Conservation (phyloP, 2,329 filamentous ascomycete genomes). For the Chrysoporthe puriensis region DNA sequence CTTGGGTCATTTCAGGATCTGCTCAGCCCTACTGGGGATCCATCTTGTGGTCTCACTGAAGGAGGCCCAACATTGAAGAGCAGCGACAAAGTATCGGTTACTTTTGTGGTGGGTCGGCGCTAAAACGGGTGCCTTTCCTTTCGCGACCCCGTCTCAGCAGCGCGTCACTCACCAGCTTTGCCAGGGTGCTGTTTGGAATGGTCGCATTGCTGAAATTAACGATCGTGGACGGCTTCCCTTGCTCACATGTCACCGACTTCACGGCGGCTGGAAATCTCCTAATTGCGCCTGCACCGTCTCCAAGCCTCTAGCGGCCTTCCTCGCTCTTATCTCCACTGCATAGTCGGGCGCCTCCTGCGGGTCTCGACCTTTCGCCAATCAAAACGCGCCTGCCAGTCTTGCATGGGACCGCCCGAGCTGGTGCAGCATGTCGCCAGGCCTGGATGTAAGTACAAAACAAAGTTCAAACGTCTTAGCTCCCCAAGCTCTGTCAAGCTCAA, state of each 20-base stretch:
- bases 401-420: constrained; percentile 21
- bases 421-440: constrained; percentile 25
- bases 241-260: not conserved
- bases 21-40: not conserved
- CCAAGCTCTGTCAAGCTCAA: constrained; percentile 18
- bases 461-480: constrained; percentile 14
- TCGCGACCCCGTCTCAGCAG: constrained; percentile 11
- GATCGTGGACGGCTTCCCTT: constrained; percentile 9
- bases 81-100: constrained; percentile 34
- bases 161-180: constrained; percentile 2
- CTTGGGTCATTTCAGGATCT: not conserved
- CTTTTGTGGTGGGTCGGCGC: not conserved
- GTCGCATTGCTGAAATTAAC: constrained; percentile 8
- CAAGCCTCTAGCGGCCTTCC: constrained; percentile 19
- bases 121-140: constrained; percentile 8
- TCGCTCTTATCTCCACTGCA: constrained; percentile 11
- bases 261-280: constrained; percentile 2
- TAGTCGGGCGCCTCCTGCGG: constrained; percentile 20
- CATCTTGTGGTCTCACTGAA: not conserved
- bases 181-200: not conserved
- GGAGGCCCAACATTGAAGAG: not conserved
- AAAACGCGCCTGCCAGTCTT: constrained; percentile 18
- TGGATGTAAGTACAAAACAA: constrained; percentile 27
- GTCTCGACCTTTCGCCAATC: constrained; percentile 26
- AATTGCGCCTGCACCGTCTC: constrained; percentile 16